Conservation (phyloP, 495 filamentous ascomycete species). For the Tuber magnatum region DNA sequence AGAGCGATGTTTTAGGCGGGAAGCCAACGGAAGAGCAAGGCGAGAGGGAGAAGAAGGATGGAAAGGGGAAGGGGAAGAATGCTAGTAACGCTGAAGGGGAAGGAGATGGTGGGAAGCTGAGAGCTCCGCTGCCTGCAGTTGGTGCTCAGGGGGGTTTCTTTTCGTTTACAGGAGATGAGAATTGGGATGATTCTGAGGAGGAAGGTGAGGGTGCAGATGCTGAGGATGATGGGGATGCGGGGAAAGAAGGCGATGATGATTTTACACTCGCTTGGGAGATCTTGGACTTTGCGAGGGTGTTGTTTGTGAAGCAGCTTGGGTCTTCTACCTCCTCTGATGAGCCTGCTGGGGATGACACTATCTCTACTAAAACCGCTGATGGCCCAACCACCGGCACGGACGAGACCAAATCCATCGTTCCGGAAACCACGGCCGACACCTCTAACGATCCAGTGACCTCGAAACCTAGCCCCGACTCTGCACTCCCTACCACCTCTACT, state of each 20-base stretch:
- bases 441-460: slow-evolving; percentile 47
- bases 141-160: slow-evolving; percentile 57
- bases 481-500: slow-evolving; percentile 3
- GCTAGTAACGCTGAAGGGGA: slow-evolving; percentile 12
- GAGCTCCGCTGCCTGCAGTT: slow-evolving; percentile 1
- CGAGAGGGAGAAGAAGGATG: slow-evolving; percentile 43
- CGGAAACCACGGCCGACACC: slow-evolving; percentile 41
- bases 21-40: slow-evolving; percentile 53
- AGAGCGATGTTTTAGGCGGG: slow-evolving; percentile 86
- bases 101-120: slow-evolving; percentile 17
- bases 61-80: slow-evolving; percentile 42
- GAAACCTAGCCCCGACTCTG: slow-evolving; percentile 9
- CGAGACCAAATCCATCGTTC: slow-evolving; percentile 43
- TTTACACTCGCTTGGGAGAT: slow-evolving; percentile 84
- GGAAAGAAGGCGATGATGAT: slow-evolving; percentile 71
- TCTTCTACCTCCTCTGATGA: slow-evolving; percentile 15
- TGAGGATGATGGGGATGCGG: slow-evolving; percentile 42
- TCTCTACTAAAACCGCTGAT: slow-evolving; percentile 5
- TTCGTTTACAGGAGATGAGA: slow-evolving; percentile 89
- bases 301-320: slow-evolving; percentile 57
- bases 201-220: slow-evolving; percentile 38
- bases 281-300: slow-evolving; percentile 79
- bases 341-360: not conserved
- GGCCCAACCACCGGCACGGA: slow-evolving; percentile 43
- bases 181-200: slow-evolving; percentile 70